Base-by-base conservation (phyloP, 495 filamentous ascomycete species). In the Aspergillus sclerotiicarbonarius region DNA sequence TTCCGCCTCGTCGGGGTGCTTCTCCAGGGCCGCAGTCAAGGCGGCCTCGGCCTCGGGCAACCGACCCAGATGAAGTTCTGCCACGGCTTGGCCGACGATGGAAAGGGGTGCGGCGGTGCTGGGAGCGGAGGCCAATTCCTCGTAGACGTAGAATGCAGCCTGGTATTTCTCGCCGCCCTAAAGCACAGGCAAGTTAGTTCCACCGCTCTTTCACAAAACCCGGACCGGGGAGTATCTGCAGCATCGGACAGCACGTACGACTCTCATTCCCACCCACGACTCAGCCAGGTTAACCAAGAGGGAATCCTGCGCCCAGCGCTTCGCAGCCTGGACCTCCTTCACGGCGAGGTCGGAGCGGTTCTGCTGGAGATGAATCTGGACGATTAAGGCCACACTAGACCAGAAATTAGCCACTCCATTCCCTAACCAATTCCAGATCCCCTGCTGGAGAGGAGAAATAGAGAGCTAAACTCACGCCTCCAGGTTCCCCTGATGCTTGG, bases 111-210 rank as follows among this genome's bases (percentile, higher is more conserved):
- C 82, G 50, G 82, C 74, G 1, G 88, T 84, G 51, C 87, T 83
- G 16, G 90, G 88, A 20, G 88, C 85, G 71, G 95, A 89, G 19
- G 94, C 94, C 39, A 98, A 85, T 72, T 98, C 94, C 75, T 97
- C 93, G 68, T 91, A 98, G 63, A 98, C 92, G 81, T 98, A 98
- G 77, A 94, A 98, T 35, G 93, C 89, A 62, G 91, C 88, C 71
- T 98, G 94, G 78, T 98, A 98, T 72, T 90, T 92, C 60, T 97
- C 93, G 59, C 91, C 92, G 67, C 94, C 94, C 90, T 95, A 51
- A 44, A 56, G 4, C 35, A 33, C 46, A 61, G 41, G 48, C 50
- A 19, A 25, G 4, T 50, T 53, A 59, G 43, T 30, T n/a, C 20
- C 45, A 41, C 3, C 1, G 41, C 41, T 45, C 19, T 16, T 19